Evolutionary conservation across 2,329 filamentous ascomycete genomes (phyloP).

Genomic region (Sporothrix schenckii): DNA sequence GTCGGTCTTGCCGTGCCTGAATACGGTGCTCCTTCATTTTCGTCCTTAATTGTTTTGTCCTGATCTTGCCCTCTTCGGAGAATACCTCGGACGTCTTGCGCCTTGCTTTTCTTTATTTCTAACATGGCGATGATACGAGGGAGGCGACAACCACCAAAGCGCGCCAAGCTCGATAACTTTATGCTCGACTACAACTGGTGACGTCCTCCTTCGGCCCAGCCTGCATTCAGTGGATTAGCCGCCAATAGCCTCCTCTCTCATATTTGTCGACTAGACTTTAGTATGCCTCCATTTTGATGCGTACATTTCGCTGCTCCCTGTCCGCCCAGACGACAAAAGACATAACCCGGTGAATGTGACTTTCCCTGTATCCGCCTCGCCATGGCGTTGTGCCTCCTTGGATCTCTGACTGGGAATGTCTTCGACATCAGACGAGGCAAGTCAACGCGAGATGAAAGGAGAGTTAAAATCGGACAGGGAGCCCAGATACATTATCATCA

Average conservation of each 20-base stretch:
- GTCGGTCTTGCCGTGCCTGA: slow-evolving; percentile 13
- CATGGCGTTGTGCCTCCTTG: background rate
- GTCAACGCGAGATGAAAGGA: background rate
- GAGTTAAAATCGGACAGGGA: background rate
- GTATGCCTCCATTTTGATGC: background rate
- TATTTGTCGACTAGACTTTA: background rate
- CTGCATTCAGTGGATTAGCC: background rate
- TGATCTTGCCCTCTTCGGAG: slow-evolving; percentile 29
- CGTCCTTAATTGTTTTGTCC: background rate
- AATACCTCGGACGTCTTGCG: slow-evolving; percentile 36
- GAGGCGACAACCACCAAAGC: slow-evolving; percentile 2
- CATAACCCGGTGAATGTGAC: slow-evolving; percentile 13
- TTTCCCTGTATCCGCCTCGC: slow-evolving; percentile 13
- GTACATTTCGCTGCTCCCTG: background rate
- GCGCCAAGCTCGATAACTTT: background rate
- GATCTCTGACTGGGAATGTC: background rate
- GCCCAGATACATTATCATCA: too few relatives aligned
- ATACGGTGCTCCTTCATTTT: slow-evolving; percentile 12
- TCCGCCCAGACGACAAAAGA: background rate
- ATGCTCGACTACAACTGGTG: background rate
- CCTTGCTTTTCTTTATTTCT: slow-evolving; percentile 22
- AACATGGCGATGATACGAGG: slow-evolving; percentile 26
- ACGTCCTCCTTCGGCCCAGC: background rate
- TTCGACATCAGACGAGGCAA: slow-evolving; percentile 26
- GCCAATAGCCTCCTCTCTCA: background rate